These are phyloP conservation scores for Didymella pinodella DNA, from an alignment of 2,329 filamentous ascomycete species.

Conservation along the genomic window DNA sequence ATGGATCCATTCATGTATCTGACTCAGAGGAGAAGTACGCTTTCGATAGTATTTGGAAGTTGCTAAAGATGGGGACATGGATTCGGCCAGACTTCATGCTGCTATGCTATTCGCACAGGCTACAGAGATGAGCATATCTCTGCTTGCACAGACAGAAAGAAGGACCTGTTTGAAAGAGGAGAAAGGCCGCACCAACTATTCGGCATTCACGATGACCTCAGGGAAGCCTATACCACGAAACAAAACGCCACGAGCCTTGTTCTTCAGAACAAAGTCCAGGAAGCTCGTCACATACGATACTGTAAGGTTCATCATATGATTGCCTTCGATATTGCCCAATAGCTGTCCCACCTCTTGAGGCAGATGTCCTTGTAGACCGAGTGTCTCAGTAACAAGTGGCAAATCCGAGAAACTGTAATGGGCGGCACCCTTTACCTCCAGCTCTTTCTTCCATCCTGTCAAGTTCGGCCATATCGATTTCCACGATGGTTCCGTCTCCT, in stretches of 20 bases:
- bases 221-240: constrained; percentile 18
- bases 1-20: background rate
- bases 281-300: constrained; percentile 32
- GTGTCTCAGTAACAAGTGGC: constrained; percentile 24
- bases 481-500: constrained; percentile 41
- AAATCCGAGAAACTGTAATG: constrained; percentile 44
- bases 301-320: constrained; percentile 31
- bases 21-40: background rate
- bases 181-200: background rate
- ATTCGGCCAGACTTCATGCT: background rate
- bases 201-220: constrained; percentile 23
- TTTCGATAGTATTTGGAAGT: background rate
- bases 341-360: constrained; percentile 30
- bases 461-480: constrained; percentile 33
- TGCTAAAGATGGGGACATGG: background rate
- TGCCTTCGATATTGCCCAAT: constrained; percentile 33
- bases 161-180: too few relatives aligned
- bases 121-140: background rate
- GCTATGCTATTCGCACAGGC: background rate
- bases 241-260: constrained; percentile 6
- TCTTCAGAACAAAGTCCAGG: constrained; percentile 33
- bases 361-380: constrained; percentile 29
- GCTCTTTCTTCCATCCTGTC: constrained; percentile 38
- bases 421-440: constrained; percentile 34
- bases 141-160: background rate